Evolutionary conservation across 1,284 basidiomycete genomes (phyloP), one percentile per base, ranked within the genome.

Genomic region (Naganishia liquefaciens): DNA sequence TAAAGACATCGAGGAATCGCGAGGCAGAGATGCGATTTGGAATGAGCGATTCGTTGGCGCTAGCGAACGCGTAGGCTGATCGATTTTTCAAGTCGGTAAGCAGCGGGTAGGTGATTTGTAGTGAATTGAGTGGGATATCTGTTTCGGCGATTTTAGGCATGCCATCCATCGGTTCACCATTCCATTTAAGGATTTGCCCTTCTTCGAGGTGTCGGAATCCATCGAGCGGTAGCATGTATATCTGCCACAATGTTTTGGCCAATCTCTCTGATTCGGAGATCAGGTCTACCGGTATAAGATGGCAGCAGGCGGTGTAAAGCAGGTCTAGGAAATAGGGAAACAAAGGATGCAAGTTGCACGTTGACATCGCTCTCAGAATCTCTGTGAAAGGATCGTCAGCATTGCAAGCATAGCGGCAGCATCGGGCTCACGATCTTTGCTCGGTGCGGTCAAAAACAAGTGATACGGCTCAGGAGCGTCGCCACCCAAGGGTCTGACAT

Each of bases 231-330:
- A 71, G 63, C n/a, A 75, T 77, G 67, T 78, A 79, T 5, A 79
- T 86, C 0, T 89, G 89, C 90, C 91, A 93, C 13, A 88, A 83
- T 5, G 90, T 87, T 0, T 85, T 83, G 1, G 88, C 85, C 43
- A 93, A 83, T 72, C 91, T 91, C 46, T 84, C 83, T 0, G 93
- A 81, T 73, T 92, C 90, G 51, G 83, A 73, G 0, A 86, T 84
- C 68, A 90, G 85, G 1, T 69, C 68, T 4, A 69, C 62, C 21
- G 83, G 83, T 0, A 84, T 85, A 73, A 88, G 89, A 5, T 86
- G 82, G 4, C 83, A 82, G 71, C 88, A 86, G 11, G 86, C 81
- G 51, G 86, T 83, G 71, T 86, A 84, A 7, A 93, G 76, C 1
- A 86, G 80, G 10, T 85, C 82, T 17, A 85, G 74, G 70, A 89